phyloP scores from a whole-genome alignment of 192 early-diverging fungal genomes.

The Umbelopsis sp. region DNA sequence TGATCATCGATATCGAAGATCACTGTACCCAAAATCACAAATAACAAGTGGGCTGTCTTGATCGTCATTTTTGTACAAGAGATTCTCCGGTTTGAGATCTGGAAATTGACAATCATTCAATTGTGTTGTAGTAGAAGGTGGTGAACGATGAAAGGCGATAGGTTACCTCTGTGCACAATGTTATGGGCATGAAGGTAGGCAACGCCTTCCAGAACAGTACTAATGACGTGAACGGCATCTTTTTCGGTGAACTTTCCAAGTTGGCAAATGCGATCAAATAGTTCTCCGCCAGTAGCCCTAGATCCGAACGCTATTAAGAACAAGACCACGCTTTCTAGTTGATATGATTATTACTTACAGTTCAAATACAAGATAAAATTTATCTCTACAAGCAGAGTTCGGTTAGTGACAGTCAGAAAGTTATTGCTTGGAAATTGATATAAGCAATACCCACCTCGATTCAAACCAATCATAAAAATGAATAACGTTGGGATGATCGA shows the following conservation, averaged over 20 bases:
- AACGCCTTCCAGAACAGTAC: slow-evolving; percentile 73
- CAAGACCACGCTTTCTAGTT: not conserved
- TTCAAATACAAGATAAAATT: slow-evolving; percentile 78
- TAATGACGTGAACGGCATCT: slow-evolving; percentile 78
- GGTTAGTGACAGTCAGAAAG: not conserved
- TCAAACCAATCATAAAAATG: slow-evolving; percentile 80
- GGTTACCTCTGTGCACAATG: slow-evolving; percentile 80
- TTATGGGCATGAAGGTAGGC: slow-evolving; percentile 85
- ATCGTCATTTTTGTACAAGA: slow-evolving; percentile 71
- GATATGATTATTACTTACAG: slow-evolving; percentile 45
- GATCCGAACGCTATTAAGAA: not conserved
- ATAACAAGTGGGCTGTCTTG: slow-evolving; percentile 75
- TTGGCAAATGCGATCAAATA: slow-evolving; percentile 83
- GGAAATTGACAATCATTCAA: not conserved
- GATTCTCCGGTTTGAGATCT: slow-evolving; percentile 88
- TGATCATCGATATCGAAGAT: not conserved
- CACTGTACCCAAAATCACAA: slow-evolving; percentile 76
- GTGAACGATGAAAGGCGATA: not conserved
- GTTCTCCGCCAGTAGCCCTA: slow-evolving; percentile 81
- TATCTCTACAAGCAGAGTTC: slow-evolving; percentile 48
- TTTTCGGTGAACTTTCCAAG: slow-evolving; percentile 80
- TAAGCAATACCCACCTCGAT: slow-evolving; percentile 37
- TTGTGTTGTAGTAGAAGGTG: not conserved
- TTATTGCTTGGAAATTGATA: not conserved
- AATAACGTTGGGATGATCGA: slow-evolving; percentile 91